These are phyloP conservation scores for Trebouxia sp. DNA, from an alignment of 139 green algal genomes.

Conservation along the genomic window DNA sequence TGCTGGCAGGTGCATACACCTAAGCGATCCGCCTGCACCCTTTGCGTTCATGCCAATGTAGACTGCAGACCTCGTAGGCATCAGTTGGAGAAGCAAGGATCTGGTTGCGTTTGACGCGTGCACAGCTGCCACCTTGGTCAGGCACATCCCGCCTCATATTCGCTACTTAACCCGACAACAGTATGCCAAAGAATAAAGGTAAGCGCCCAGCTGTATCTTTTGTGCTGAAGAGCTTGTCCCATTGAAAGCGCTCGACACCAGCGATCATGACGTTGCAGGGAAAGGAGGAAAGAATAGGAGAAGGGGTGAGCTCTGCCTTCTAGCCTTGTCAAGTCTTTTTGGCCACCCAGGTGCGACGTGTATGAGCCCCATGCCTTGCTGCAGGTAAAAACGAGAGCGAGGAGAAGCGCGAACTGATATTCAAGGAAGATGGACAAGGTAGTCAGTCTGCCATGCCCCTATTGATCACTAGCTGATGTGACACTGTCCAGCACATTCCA, in stretches of 20 bases:
- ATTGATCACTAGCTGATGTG: background rate
- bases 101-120: no score
- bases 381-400: conserved; percentile 90
- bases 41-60: no score
- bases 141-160: background rate
- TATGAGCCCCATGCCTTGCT: background rate
- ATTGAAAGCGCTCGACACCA: no score
- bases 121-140: no score
- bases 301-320: conserved; percentile 32
- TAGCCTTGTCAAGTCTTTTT: no score
- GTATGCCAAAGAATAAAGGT: conserved; percentile 70
- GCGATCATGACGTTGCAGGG: no score
- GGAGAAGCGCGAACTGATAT: conserved; percentile 99
- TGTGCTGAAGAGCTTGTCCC: no score
- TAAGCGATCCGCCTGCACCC: no score
- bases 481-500: background rate
- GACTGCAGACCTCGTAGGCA: background rate
- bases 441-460: background rate
- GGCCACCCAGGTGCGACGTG: background rate
- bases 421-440: conserved; percentile 98
- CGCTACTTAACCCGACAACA: background rate
- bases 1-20: background rate
- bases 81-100: conserved; percentile 20
- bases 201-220: no score
- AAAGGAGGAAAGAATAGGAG: conserved; percentile 72